Percentiles rank a stretch among this genome's conserved stretches.
Evolutionary conservation across 345 rosid species (phyloP).

Genomic region (Moricandia arvensis): DNA sequence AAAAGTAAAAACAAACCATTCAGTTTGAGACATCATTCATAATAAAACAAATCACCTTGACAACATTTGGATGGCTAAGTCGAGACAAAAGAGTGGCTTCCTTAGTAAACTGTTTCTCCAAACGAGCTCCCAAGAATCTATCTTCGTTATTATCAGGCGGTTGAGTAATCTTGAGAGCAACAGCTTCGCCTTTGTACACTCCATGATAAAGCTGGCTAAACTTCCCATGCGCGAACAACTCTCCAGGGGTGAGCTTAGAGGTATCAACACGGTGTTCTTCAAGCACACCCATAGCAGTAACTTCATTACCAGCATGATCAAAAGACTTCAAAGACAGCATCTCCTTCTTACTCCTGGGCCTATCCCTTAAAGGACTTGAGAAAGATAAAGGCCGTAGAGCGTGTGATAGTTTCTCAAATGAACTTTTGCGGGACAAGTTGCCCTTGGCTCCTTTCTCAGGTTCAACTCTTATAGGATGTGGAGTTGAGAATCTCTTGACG

Average conservation of each 20-base stretch:
- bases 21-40: neutral
- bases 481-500: slow-evolving; percentile 67
- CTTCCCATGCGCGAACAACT: slow-evolving; percentile 67
- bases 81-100: slow-evolving; percentile 72
- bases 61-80: slow-evolving; percentile 62
- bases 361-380: slow-evolving; percentile 55
- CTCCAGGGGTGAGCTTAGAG: slow-evolving; percentile 62
- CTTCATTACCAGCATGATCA: slow-evolving; percentile 57
- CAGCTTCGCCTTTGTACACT: slow-evolving; percentile 62
- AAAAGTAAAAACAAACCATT: neutral
- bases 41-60: slow-evolving; percentile 52
- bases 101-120: slow-evolving; percentile 64
- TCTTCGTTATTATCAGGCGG: slow-evolving; percentile 63
- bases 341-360: slow-evolving; percentile 49
- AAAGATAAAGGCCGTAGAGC: slow-evolving; percentile 29
- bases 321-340: slow-evolving; percentile 65
- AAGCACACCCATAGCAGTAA: slow-evolving; percentile 52
- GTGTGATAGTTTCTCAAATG: slow-evolving; percentile 28
- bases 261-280: slow-evolving; percentile 59
- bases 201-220: slow-evolving; percentile 79
- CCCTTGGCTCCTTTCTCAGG: slow-evolving; percentile 35
- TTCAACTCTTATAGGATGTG: slow-evolving; percentile 50
- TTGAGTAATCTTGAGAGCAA: slow-evolving; percentile 69
- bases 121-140: slow-evolving; percentile 47
- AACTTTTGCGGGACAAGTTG: slow-evolving; percentile 36